Evolutionary conservation across 106 monocot genomes (phyloP), one percentile per base, ranked within the genome.

Genomic region (Dendrobium catenatum): DNA sequence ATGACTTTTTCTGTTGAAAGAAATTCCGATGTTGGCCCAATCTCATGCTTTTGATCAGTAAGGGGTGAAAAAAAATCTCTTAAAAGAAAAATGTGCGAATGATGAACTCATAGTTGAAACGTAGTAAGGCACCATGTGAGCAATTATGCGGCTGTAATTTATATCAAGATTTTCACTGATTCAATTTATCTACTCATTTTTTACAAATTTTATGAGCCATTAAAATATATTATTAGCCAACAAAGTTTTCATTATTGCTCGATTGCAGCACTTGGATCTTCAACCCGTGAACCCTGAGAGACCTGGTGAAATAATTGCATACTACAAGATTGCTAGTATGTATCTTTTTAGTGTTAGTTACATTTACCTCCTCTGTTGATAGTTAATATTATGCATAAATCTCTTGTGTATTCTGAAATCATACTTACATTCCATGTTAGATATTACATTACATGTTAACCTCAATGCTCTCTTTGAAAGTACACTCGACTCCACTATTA

Each of bases 281-380:
- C 87, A 86, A 85, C 93, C 88, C 79, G 89, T 98, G 66, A 85
- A 91, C 11, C 87, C 98, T 73, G 98, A 95, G 92, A 91, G 93
- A 67, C 93, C 95, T 46, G 95, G 98, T 27, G 98, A 98, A 82
- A 43, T 98, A 67, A 85, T 86, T 84, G 98, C 98, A 76, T 98
- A 98, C 82, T 98, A 98, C 89, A 98, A 98, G 84, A 98, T 98
- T 87, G 93, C 98, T 73, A 91, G 98, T 94, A 85, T 20, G 85
- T 81, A 40, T 72, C 72, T 79, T 68, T 33, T 47, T 77, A 27
- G 51, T 10, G 80, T 18, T 54, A 15, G 13, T 3, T 13, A 51
- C 13, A 13, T 13, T 51, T 51, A 51, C 3, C 6, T 76, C 6
- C 72, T 24, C 70, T 80, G 51, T 51, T 15, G 15, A 51, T 51